These are phyloP conservation scores for Liriodendron chinense DNA, from an alignment of 164 flowering plant species.

Conservation along the genomic window DNA sequence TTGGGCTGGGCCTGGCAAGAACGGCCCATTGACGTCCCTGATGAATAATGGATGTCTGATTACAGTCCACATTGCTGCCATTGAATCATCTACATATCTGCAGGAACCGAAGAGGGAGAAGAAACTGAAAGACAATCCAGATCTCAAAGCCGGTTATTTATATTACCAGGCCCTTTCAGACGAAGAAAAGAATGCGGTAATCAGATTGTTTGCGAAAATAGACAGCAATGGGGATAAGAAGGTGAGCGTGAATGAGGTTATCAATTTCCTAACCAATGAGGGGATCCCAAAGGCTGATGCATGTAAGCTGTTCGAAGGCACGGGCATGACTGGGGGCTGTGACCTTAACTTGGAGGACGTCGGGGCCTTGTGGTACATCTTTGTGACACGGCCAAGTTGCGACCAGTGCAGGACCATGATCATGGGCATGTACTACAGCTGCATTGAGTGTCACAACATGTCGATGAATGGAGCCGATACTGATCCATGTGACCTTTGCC, in stretches of 20 bases:
- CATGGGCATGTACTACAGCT: neutral
- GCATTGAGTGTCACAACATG: neutral
- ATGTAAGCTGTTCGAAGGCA: neutral
- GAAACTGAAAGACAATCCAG: no score
- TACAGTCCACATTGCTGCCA: no score
- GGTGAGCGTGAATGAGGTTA: neutral
- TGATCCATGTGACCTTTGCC: neutral
- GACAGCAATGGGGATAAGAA: no score
- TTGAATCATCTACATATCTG: no score
- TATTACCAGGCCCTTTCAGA: no score
- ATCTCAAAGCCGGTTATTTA: no score
- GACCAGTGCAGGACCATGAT: neutral
- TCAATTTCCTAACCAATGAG: neutral
- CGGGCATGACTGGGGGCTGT: neutral
- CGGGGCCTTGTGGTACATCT: conserved; percentile 5
- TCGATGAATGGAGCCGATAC: neutral
- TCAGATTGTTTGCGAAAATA: no score
- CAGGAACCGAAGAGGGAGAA: no score
- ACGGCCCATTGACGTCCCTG: no score
- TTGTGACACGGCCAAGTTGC: conserved; percentile 3
- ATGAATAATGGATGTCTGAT: no score
- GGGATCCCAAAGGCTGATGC: neutral
- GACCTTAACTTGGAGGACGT: conserved; percentile 3
- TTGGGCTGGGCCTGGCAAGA: no score
- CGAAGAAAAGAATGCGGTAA: no score